Conservation (phyloP, 2,329 filamentous ascomycete species). For the Cordyceps javanica region DNA sequence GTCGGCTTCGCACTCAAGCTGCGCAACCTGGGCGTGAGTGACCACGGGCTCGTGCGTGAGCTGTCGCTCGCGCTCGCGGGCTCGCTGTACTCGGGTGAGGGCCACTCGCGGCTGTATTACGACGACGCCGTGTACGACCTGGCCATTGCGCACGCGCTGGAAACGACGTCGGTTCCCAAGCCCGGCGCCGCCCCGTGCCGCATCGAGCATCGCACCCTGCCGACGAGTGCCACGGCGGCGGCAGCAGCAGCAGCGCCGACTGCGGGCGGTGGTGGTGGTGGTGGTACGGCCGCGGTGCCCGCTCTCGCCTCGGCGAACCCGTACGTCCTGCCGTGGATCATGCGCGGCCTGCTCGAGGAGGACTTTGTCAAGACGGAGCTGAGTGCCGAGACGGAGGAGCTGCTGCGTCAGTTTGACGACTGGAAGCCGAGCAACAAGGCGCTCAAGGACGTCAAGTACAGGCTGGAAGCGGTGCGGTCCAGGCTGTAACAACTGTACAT, state of each 20-base stretch:
- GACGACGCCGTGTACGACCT: slow-evolving; percentile 80
- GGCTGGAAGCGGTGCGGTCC: slow-evolving; percentile 84
- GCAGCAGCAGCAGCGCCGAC: slow-evolving; percentile 26
- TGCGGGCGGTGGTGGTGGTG: slow-evolving; percentile 29
- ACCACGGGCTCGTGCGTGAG: slow-evolving; percentile 90
- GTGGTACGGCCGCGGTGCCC: slow-evolving; percentile 6
- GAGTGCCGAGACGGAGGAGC: slow-evolving; percentile 65
- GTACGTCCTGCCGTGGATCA: slow-evolving; percentile 90
- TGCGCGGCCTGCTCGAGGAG: slow-evolving; percentile 89
- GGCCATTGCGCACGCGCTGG: slow-evolving; percentile 65
- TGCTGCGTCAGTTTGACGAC: slow-evolving; percentile 84
- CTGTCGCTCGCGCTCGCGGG: slow-evolving; percentile 83
- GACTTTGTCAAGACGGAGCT: slow-evolving; percentile 80
- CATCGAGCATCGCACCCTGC: slow-evolving; percentile 19
- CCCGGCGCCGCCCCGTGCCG: slow-evolving; percentile 17
- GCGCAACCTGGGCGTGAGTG: slow-evolving; percentile 84
- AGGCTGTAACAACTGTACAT: slow-evolving; percentile 67
- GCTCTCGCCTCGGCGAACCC: slow-evolving; percentile 61
- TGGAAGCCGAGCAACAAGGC: slow-evolving; percentile 91
- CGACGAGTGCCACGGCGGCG: slow-evolving; percentile 15
- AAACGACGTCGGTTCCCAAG: slow-evolving; percentile 43
- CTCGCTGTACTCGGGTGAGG: slow-evolving; percentile 84
- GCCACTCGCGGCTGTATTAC: slow-evolving; percentile 89
- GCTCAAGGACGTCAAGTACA: slow-evolving; percentile 91
- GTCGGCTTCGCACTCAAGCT: slow-evolving; percentile 91